Conservation (phyloP, 495 filamentous ascomycete genomes). For the Astrothelium macrocarpum region DNA sequence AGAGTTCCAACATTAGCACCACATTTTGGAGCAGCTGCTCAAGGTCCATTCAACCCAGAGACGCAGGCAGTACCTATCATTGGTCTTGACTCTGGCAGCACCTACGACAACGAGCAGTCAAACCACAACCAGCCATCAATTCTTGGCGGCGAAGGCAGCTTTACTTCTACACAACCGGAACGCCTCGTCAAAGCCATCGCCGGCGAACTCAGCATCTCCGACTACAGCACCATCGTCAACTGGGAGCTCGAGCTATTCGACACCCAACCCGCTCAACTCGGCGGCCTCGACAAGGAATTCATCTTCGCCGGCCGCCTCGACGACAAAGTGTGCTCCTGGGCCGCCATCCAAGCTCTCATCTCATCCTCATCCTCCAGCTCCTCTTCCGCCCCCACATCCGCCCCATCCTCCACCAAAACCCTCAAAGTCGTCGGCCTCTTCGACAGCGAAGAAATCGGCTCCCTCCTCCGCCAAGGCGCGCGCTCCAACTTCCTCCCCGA, state of each 20-base stretch:
- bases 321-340: constrained; percentile 92
- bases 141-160: constrained; percentile 45
- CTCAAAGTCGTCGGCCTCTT: constrained; percentile 86
- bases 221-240: constrained; percentile 61
- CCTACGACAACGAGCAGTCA: constrained; percentile 19
- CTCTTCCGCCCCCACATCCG: neutral
- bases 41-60: constrained; percentile 75
- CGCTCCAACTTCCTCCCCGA: constrained; percentile 75
- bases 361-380: constrained; percentile 43
- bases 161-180: constrained; percentile 70
- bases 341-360: constrained; percentile 78
- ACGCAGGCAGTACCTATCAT: constrained; percentile 93
- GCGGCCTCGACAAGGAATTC: constrained; percentile 84
- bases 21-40: constrained; percentile 76
- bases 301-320: constrained; percentile 94
- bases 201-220: constrained; percentile 56
- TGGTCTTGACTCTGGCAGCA: constrained; percentile 59
- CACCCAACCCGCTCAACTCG: constrained; percentile 71
- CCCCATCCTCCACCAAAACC: neutral
- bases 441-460: constrained; percentile 94
- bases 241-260: constrained; percentile 99
- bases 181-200: constrained; percentile 77
- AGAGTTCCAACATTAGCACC: constrained; percentile 86
- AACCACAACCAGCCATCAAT: constrained; percentile 26
- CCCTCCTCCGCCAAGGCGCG: constrained; percentile 80